Conservation (phyloP, 2,329 filamentous ascomycete species). For the Pseudogymnoascus sp. region DNA sequence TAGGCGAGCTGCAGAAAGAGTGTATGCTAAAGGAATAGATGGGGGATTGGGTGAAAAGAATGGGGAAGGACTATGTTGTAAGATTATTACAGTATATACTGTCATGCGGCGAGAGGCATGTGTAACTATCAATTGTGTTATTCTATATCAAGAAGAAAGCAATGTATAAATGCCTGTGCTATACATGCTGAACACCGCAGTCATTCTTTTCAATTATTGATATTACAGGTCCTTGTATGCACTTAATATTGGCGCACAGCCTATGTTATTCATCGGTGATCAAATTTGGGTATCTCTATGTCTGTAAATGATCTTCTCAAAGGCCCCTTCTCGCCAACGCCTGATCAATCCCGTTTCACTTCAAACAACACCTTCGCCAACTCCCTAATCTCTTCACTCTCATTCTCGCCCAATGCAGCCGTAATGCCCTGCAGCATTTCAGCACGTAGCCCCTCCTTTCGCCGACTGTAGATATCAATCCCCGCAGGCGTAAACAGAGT, state of each 20-base stretch:
- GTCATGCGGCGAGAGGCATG: conserved; percentile 3
- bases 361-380: conserved; percentile 46
- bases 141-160: neutral
- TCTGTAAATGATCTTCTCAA: neutral
- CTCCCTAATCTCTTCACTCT: conserved; percentile 43
- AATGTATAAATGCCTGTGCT: neutral
- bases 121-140: conserved; percentile 9
- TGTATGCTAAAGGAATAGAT: neutral
- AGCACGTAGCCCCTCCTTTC: conserved; percentile 49
- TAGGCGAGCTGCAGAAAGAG: neutral
- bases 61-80: conserved; percentile 2
- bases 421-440: conserved; percentile 50
- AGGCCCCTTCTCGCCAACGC: neutral
- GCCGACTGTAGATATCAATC: conserved; percentile 66
- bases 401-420: conserved; percentile 43
- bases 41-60: neutral
- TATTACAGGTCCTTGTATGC: no score
- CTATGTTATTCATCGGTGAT: neutral
- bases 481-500: conserved; percentile 79
- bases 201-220: neutral
- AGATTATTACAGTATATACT: conserved; percentile 7
- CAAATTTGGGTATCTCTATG: conserved; percentile 1
- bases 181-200: neutral
- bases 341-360: conserved; percentile 28
- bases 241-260: neutral